Evolutionary conservation across 345 rosid species (phyloP).

Genomic region (Tarenaya hassleriana): DNA sequence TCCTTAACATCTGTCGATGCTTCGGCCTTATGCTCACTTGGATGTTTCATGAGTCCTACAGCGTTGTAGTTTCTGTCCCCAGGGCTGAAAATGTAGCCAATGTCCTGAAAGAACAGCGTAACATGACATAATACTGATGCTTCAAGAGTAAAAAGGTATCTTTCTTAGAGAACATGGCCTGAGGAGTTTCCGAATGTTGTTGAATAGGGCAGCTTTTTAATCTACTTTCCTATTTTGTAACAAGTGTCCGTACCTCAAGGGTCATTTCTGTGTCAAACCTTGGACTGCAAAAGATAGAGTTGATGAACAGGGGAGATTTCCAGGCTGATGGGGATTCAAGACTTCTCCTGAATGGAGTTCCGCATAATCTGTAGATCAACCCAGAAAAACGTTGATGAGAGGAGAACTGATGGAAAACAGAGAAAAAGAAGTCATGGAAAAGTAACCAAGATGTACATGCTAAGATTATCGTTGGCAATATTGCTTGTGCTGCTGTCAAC

Average conservation of each 20-base stretch:
- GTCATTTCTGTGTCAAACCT: conserved; percentile 78
- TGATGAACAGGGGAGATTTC: conserved; percentile 94
- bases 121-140: neutral
- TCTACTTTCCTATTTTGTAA: neutral
- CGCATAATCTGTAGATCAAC: conserved; percentile 58
- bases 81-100: conserved; percentile 88
- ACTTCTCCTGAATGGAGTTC: conserved; percentile 76
- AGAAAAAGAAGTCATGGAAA: neutral
- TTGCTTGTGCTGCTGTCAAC: conserved; percentile 42
- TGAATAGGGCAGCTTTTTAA: neutral
- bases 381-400: conserved; percentile 4
- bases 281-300: conserved; percentile 75
- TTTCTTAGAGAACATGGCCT: neutral
- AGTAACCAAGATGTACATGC: conserved; percentile 45
- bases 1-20: conserved; percentile 86
- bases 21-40: conserved; percentile 63
- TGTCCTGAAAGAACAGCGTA: conserved; percentile 48
- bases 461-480: conserved; percentile 40
- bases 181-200: neutral
- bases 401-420: conserved; percentile 6
- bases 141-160: neutral
- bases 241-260: conserved; percentile 53
- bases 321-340: conserved; percentile 96
- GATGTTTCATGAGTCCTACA: conserved; percentile 71
- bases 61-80: conserved; percentile 81